Base-by-base conservation (phyloP, 2,329 filamentous ascomycete genomes). In the Biscogniauxia sp. region DNA sequence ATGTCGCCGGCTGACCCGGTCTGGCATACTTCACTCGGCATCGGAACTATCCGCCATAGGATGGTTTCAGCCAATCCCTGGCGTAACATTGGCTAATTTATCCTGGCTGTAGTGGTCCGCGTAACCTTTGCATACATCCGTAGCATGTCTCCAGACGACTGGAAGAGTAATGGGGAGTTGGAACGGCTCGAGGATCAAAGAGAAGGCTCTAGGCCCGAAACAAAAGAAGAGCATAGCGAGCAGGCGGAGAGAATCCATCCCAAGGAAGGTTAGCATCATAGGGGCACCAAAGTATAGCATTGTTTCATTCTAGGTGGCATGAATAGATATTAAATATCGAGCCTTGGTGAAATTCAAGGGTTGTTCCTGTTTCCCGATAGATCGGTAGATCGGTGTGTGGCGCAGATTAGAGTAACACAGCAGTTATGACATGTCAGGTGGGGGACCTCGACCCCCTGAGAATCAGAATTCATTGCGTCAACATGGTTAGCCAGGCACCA, bases 121-220 rank as follows among this genome's bases (percentile, higher is more conserved):
- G 60, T 73, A 51, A 61, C 66, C 23, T 72, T 71, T 41, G 64
- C 69, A 37, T 64, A 70, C 54, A 60, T 68, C 28, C 66, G 66
- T 58, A 68, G 66, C 59, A 71, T 72, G 70, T 68, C 68, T 28
- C 51, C 53, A 37, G 61, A 59, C 57, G 70, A 72, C 61, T 70
- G 67, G 69, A 52, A 57, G 37, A 67, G 64, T 58, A 72, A 66
- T 45, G 51, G 55, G 53, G 59, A 63, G 41, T 56, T 63, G 49
- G 65, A 62, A 45, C 20, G 23, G 23, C 58, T 59, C 17, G 54
- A 56, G 56, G 57, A 53, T 55, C 32, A 32, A 59, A 49, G 55
- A 59, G 54, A 20, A 3, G 19, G 20, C 32, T 25, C n/a, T 11
- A 41, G 20, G n/a, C 37, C 37, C 6, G 37, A 45, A 45, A 45